phyloP scores from a whole-genome alignment of 345 rosid species.

The Pistacia integerrima region DNA sequence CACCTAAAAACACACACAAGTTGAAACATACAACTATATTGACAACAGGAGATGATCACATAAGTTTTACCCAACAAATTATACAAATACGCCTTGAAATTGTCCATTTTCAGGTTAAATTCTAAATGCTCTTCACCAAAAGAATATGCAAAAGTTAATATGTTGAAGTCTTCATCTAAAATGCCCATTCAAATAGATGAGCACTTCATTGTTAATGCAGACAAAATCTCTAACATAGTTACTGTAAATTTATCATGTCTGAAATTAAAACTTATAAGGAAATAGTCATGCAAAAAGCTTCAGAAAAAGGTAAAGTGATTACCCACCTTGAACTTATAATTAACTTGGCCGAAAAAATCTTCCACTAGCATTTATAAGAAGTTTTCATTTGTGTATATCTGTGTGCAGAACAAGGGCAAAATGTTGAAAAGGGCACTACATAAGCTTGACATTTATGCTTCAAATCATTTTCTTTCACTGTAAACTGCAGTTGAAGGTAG shows the following conservation, averaged over 20 bases:
- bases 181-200: too few relatives aligned
- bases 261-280: not conserved
- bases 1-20: not conserved
- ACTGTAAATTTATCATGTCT: not conserved
- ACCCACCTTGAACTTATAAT: not conserved
- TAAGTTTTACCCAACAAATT: not conserved
- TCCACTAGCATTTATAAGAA: too few relatives aligned
- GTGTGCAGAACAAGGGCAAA: too few relatives aligned
- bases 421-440: too few relatives aligned
- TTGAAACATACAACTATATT: not conserved
- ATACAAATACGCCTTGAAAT: not conserved
- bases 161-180: too few relatives aligned
- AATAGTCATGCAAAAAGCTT: not conserved
- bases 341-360: not conserved
- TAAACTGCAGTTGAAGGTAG: not conserved
- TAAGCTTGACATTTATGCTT: not conserved
- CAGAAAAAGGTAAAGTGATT: not conserved
- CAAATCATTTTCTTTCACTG: not conserved
- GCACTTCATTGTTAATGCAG: not conserved
- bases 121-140: too few relatives aligned
- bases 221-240: not conserved
- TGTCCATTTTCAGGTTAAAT: not conserved
- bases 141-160: too few relatives aligned
- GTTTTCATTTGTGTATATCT: too few relatives aligned
- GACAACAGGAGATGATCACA: not conserved